Evolutionary conservation across 2,329 filamentous ascomycete species (phyloP).

Genomic region (Triangularia verruculosa): DNA sequence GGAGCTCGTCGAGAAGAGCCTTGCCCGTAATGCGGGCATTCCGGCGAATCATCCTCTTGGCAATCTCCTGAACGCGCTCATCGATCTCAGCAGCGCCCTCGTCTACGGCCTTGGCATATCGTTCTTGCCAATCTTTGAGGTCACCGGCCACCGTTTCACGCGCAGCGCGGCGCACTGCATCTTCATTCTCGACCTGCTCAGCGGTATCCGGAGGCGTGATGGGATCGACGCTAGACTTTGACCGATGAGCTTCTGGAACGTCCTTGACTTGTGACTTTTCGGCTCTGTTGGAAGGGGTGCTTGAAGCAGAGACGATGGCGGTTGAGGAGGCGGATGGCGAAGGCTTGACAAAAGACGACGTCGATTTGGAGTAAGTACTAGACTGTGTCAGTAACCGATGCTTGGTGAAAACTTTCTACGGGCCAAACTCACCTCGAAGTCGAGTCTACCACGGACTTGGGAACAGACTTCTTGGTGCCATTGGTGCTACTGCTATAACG

Average conservation of each 20-base stretch:
- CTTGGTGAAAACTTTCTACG: background rate
- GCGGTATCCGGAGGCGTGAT: slow-evolving; percentile 45
- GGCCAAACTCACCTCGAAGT: slow-evolving; percentile 31
- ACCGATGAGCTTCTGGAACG: slow-evolving; percentile 11
- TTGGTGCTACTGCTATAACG: slow-evolving; percentile 73
- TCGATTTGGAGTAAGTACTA: slow-evolving; percentile 31
- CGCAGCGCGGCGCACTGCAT: slow-evolving; percentile 54
- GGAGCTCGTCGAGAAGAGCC: slow-evolving; percentile 64
- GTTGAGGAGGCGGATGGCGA: slow-evolving; percentile 30
- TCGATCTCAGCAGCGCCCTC: slow-evolving; percentile 76
- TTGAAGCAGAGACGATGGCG: slow-evolving; percentile 24
- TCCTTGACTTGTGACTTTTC: background rate
- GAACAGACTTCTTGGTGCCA: slow-evolving; percentile 43
- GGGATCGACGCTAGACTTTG: slow-evolving; percentile 25
- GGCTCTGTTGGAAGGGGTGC: slow-evolving; percentile 6
- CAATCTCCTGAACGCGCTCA: slow-evolving; percentile 59
- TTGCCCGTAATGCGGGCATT: slow-evolving; percentile 65
- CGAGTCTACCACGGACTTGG: slow-evolving; percentile 30
- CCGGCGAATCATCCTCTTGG: slow-evolving; percentile 54
- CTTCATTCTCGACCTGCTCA: slow-evolving; percentile 44
- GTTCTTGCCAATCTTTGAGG: slow-evolving; percentile 79
- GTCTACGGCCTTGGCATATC: slow-evolving; percentile 81
- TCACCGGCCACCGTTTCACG: slow-evolving; percentile 72
- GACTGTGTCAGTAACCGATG: background rate
- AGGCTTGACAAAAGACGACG: slow-evolving; percentile 40